Base-by-base conservation (phyloP, 805 yeast genomes). In the Kluyveromyces siamensis region DNA sequence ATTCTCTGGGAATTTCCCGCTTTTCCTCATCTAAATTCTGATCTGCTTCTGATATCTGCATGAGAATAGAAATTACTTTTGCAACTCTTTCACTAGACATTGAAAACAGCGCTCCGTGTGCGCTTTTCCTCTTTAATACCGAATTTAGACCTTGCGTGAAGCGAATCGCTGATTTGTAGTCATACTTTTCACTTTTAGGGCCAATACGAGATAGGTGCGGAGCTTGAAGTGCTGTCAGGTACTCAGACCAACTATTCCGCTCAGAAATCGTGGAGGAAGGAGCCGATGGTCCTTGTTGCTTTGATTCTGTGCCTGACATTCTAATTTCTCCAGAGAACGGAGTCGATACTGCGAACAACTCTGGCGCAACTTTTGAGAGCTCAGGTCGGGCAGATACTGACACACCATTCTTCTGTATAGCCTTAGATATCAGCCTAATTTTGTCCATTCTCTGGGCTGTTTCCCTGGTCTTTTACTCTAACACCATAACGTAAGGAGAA, bases 11-110 rank as follows among this genome's bases (percentile, higher is more conserved):
- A 14, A 44, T 59, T 48, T 52, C 18, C 47, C 54, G 40, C 40
- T 30, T 37, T 17, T 45, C 10, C 55, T 55, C n/a, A 47, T 52
- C 25, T 53, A 11, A 52, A 52, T 6, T 59, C 49, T 30, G 35
- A 11, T 11, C 39, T n/a, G 46, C 48, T 19, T 49, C 57, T 6
- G 67, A 57, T 40, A 62, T 48, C 2, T 51, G 52, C 8, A 52
- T 53, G 16, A 67, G 54, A 2, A 57, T 39, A 2, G 60, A 56
- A 2, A 66, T 50, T 13, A 67, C 40, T 35, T 49, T 43, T 8
- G 50, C 47, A 8, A 68, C 60, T 41, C 48, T 48, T 16, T 45
- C 40, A 27, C 42, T 41, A 9, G 47, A 44, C 17, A 44, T 30
- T 17, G 40, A 30, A 19, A 43, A 43, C 27, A 43, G 8, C 36